phyloP scores from a whole-genome alignment of 2,329 filamentous ascomycete species.

The Colletotrichum gloeosporioides region DNA sequence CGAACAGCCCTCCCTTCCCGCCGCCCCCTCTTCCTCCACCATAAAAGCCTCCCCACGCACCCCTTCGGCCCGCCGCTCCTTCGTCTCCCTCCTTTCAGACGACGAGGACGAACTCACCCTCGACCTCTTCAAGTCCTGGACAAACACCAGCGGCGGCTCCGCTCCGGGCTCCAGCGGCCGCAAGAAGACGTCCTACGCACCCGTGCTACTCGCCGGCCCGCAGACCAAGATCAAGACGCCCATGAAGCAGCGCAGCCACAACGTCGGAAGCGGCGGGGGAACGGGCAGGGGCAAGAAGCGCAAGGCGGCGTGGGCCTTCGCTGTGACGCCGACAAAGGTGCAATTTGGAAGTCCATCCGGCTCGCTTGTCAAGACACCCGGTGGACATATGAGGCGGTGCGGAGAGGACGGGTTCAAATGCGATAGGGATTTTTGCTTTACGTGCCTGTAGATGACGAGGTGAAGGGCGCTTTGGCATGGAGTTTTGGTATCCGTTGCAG shows the following conservation, averaged over 20 bases:
- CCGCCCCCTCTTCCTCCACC: not conserved
- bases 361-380: slow-evolving; percentile 48
- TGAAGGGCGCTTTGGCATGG: not conserved
- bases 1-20: not conserved
- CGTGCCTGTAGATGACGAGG: slow-evolving; percentile 46
- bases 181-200: not conserved
- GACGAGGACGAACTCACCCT: slow-evolving; percentile 43
- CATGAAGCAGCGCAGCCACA: not conserved
- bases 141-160: not conserved
- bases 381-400: slow-evolving; percentile 56
- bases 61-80: slow-evolving; percentile 37
- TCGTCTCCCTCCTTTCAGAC: slow-evolving; percentile 49
- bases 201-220: not conserved
- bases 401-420: slow-evolving; percentile 62
- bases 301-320: slow-evolving; percentile 13
- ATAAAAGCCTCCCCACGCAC: not conserved
- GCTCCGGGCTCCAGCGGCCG: not conserved
- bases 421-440: slow-evolving; percentile 65
- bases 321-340: not conserved
- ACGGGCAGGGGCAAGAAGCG: not conserved
- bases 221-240: slow-evolving; percentile 11
- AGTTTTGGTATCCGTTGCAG: not conserved
- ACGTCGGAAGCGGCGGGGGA: not conserved
- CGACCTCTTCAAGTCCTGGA: slow-evolving; percentile 29
- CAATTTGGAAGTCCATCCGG: slow-evolving; percentile 23